A percentile compares a stretch with the other conserved stretches of the same genome.
Conservation (phyloP, 1,139 yeast genomes). For the Taphrina communis region DNA sequence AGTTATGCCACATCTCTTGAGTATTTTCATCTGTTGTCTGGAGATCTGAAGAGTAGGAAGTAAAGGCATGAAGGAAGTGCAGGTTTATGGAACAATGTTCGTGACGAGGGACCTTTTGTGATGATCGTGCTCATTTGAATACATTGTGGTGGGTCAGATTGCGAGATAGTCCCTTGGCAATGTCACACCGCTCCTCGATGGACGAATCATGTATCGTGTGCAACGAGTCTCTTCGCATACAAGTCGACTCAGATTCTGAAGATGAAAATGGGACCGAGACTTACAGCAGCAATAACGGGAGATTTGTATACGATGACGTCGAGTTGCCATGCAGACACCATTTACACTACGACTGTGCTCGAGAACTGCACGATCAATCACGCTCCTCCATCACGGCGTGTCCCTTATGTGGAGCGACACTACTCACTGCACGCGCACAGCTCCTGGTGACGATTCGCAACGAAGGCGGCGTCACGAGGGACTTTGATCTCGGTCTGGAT, state of each 20-base stretch:
- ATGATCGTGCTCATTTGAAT: too few species aligned
- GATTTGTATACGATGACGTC: conserved; percentile 44
- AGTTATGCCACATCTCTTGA: background rate
- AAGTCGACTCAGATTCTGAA: conserved; percentile 26
- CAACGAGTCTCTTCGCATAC: conserved; percentile 29
- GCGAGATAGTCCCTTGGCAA: background rate
- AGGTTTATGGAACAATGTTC: background rate
- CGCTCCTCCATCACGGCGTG: conserved; percentile 42
- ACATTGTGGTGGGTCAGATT: too few species aligned
- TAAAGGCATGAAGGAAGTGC: background rate
- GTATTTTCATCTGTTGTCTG: background rate
- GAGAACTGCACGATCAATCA: conserved; percentile 41
- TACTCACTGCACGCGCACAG: conserved; percentile 31
- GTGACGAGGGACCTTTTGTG: too few species aligned
- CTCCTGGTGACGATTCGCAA: conserved; percentile 45
- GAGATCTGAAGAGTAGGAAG: background rate
- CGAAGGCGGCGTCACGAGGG: conserved; percentile 46
- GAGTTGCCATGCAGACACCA: conserved; percentile 45
- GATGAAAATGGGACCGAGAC: background rate
- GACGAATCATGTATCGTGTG: conserved; percentile 37
- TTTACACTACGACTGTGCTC: conserved; percentile 47
- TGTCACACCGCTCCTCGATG: conserved; percentile 12
- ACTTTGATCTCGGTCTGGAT: conserved; percentile 45
- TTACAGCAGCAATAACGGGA: background rate
- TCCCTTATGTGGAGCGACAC: conserved; percentile 45